These are phyloP conservation scores for Penicillium argentinense DNA, from an alignment of 495 filamentous ascomycete genomes.

Conservation along the genomic window DNA sequence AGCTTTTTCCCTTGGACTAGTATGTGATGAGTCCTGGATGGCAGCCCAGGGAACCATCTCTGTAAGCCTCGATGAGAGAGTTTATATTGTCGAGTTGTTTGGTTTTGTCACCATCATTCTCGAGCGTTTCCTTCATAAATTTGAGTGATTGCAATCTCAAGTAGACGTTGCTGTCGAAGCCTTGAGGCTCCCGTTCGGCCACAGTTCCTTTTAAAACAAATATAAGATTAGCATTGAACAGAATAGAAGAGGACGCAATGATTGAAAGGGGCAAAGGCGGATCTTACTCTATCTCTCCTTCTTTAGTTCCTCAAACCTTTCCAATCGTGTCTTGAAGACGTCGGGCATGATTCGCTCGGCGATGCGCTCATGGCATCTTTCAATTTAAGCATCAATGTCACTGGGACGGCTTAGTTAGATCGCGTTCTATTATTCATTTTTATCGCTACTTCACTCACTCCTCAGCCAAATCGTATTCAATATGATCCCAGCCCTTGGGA, in stretches of 20 bases:
- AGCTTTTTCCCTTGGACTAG: constrained; percentile 5
- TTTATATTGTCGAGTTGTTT: neutral
- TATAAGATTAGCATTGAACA: too few relatives aligned
- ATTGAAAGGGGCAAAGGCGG: too few relatives aligned
- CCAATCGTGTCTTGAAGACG: constrained; percentile 2
- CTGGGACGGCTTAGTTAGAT: too few relatives aligned
- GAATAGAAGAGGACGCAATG: too few relatives aligned
- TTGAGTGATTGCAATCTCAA: too few relatives aligned
- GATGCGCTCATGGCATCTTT: constrained; percentile 9
- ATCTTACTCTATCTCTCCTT: too few relatives aligned
- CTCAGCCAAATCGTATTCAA: constrained; percentile 10
- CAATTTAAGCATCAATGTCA: constrained; percentile 14
- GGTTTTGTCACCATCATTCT: neutral
- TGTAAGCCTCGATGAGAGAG: neutral
- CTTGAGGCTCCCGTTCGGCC: too few relatives aligned
- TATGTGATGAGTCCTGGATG: constrained; percentile 7
- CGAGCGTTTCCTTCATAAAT: too few relatives aligned
- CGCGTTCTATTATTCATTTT: too few relatives aligned
- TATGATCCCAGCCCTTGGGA: constrained; percentile 6
- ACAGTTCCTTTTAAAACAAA: too few relatives aligned
- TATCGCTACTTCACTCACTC: too few relatives aligned
- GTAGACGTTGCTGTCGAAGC: too few relatives aligned
- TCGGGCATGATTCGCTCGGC: constrained; percentile 14
- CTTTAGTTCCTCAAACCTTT: neutral
- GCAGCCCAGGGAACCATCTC: neutral